Base-by-base conservation (phyloP, 805 yeast species). In the Nakazawaea holstii region DNA sequence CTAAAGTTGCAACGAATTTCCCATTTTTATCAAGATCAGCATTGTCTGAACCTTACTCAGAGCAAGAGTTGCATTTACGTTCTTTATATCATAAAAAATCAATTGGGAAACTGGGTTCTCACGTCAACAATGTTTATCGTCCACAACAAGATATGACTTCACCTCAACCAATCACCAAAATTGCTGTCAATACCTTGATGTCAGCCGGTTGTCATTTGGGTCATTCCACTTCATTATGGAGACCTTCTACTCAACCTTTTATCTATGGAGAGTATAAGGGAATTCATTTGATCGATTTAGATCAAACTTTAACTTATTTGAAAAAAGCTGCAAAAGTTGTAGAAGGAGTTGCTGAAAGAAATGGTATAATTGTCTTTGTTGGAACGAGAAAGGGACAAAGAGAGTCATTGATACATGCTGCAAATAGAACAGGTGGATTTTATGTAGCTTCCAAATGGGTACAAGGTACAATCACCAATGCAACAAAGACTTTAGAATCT, bases 161-260 rank as follows among this genome's bases (percentile, higher is more conserved):
- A 24, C 96, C 96, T 14, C 69, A 76, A 32, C 56, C 70, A 11
- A 69, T 80, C 20, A 65, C 74, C 20, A 79, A 86, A 48, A 61
- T 87, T 10, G 74, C 92, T 2, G 70, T 90, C 33, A 70, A 88
- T 29, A 80, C 80, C 49, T 73, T 94, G 45, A 64, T 92, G 65
- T 92, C 97, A 3, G 88, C 97, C 0, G 97, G 97, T 45, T 92
- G 92, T 40, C 99, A 94, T 65, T 70, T 94, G 55, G 99, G 99
- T 28, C 97, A 92, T 57, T 77, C 96, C n/a, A 84, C 80, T 32
- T 72, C 84, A 3, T 70, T 84, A 52, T 85, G 83, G 79, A 80
- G 95, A 56, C 81, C 90, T 8, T 76, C 85, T 27, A 87, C 91
- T 44, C 92, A 90, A 65, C 91, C 95, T 9, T 94, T 74, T 63